Evolutionary conservation across 352 stramenopile species (phyloP).

Genomic region (Globisporangium mamillatum): DNA sequence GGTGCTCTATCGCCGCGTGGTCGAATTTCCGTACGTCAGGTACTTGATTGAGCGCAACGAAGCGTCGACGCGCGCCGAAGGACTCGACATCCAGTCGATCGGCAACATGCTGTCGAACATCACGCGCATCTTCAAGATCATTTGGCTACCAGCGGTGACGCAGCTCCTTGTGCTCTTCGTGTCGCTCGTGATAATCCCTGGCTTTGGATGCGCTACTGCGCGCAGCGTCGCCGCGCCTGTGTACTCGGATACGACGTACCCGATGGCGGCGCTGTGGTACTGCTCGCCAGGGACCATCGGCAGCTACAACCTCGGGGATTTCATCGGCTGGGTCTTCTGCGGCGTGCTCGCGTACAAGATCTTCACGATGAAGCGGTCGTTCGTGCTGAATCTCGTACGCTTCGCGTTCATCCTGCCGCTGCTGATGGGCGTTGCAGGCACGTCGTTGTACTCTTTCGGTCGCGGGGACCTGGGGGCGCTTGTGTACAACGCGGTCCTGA

Average conservation of each 20-base stretch:
- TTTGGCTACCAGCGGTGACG: conserved; percentile 41
- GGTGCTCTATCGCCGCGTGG: conserved; percentile 38
- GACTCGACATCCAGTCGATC: conserved; percentile 28
- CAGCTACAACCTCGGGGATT: conserved; percentile 64
- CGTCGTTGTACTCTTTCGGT: conserved; percentile 52
- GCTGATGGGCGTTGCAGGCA: conserved; percentile 48
- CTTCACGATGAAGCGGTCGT: conserved; percentile 47
- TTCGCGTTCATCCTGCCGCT: conserved; percentile 57
- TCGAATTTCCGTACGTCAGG: conserved; percentile 36
- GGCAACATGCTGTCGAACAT: conserved; percentile 35
- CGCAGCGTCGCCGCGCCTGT: conserved; percentile 27
- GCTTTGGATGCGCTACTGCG: conserved; percentile 45
- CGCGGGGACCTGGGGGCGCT: conserved; percentile 26
- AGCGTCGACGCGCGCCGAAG: conserved; percentile 25
- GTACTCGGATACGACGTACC: conserved; percentile 22
- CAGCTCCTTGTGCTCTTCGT: conserved; percentile 67
- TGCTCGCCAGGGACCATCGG: conserved; percentile 51
- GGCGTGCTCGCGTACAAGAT: conserved; percentile 48
- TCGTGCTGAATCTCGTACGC: conserved; percentile 39
- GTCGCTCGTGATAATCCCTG: conserved; percentile 46
- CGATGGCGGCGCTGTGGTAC: conserved; percentile 37
- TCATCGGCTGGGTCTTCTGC: conserved; percentile 50
- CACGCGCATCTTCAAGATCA: conserved; percentile 44
- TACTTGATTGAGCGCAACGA: conserved; percentile 58
- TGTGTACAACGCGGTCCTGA: conserved; percentile 44